Base-by-base conservation (phyloP, 148 eudicot genomes). In the Persicaria tinctoria region DNA sequence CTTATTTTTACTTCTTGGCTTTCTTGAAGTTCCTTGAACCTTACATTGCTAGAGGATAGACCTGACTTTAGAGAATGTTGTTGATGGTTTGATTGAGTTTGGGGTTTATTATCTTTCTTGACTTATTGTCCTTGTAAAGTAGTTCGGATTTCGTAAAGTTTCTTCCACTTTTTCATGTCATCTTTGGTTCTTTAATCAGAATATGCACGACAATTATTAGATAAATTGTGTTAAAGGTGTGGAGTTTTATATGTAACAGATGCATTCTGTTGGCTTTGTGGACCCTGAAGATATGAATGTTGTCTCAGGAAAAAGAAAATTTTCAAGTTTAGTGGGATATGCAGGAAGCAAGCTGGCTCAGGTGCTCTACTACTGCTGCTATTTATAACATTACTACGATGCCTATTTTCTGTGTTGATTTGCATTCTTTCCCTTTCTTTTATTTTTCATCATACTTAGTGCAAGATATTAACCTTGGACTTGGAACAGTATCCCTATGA, bases 261-360 rank as follows among this genome's bases (percentile, higher is more conserved):
- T 92, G 93, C 98, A 95, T 79, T 56, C 76, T 44, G 72, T 95
- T 82, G 98, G 98, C 79, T 95, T 95, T 83, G 93, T 95, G 77
- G 98, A 95, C 78, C 82, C 98, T 70, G 97, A 92, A 79, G 98
- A 95, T 86, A 87, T 95, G 97, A 90, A 90, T 76, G 86, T 90
- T 70, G 79, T 83, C 46, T 80, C 83, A 45, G 93, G 91, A 66
- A 92, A 85, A 84, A 90, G 93, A 78, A 95, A 88, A 79, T 95
- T 74, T 83, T 75, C 96, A 75, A 95, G 96, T 85, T 77, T 88
- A 75, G 83, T 85, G 32, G 98, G 98, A 81, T 92, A 95, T 77
- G 77, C 93, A 44, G 80, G 91, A 88, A 95, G 98, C 89, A 95
- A 95, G 81, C 84, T 95, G 70, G 97, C 97, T 72, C 93, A 95